Percentiles rank a stretch among this genome's conserved stretches.
phyloP scores from a whole-genome alignment of 1,139 yeast genomes.

The Hanseniaspora gamundiae region DNA sequence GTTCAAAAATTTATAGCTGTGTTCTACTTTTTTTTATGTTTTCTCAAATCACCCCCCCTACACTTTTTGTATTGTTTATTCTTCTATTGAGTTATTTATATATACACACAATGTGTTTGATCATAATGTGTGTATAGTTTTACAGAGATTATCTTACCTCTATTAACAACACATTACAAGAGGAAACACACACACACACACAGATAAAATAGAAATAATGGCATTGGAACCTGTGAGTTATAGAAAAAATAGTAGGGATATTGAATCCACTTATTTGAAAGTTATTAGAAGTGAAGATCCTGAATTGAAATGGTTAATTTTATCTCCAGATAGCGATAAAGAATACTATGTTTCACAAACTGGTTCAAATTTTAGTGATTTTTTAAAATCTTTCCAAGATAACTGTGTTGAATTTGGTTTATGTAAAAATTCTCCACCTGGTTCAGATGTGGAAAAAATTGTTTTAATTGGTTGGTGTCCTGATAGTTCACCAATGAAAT shows the following conservation, averaged over 20 bases:
- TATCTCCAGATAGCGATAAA: conserved; percentile 46
- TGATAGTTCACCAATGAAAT: conserved; percentile 66
- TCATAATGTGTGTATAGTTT: too few species aligned
- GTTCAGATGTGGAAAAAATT: conserved; percentile 75
- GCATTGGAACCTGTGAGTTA: conserved; percentile 26
- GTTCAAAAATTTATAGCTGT: neutral
- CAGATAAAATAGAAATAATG: conserved; percentile 12
- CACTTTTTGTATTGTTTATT: too few species aligned
- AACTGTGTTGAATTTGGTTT: conserved; percentile 92
- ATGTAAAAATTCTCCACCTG: conserved; percentile 78
- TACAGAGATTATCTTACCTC: too few species aligned
- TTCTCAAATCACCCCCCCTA: neutral
- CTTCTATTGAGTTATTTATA: too few species aligned
- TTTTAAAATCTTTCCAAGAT: conserved; percentile 58
- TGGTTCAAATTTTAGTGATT: conserved; percentile 60
- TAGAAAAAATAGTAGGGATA: conserved; percentile 43
- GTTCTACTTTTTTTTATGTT: neutral
- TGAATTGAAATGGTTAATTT: conserved; percentile 48
- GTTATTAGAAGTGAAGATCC: conserved; percentile 48
- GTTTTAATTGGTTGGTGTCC: conserved; percentile 92
- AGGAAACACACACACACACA: too few species aligned
- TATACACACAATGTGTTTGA: too few species aligned
- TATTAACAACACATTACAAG: too few species aligned
- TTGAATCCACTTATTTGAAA: conserved; percentile 49
- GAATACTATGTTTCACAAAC: conserved; percentile 45